These are phyloP conservation scores for Gonium pectorale DNA, from an alignment of 139 green algal species.

Conservation along the genomic window DNA sequence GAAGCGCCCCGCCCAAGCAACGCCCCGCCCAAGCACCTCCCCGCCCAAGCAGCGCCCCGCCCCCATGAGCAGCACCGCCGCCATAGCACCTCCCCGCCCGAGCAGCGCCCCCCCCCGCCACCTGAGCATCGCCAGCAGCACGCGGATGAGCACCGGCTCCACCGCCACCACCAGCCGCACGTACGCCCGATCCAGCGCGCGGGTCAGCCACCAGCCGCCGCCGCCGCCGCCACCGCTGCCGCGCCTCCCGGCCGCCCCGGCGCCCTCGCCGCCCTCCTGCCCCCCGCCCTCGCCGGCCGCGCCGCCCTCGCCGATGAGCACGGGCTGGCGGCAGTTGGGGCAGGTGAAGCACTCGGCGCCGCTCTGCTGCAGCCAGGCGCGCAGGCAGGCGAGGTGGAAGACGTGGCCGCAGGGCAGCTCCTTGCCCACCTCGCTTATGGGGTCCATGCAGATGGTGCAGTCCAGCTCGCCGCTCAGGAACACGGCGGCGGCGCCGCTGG, in stretches of 20 bases:
- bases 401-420: constrained; percentile 63
- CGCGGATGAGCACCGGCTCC: constrained; percentile 14
- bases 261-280: neutral
- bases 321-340: constrained; percentile 64
- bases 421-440: constrained; percentile 35
- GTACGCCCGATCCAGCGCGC: neutral
- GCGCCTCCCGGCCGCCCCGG: no score
- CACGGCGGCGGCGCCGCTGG: neutral
- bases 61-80: constrained; percentile 11
- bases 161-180: constrained; percentile 13
- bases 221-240: neutral
- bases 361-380: constrained; percentile 75
- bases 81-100: no score
- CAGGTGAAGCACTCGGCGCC: constrained; percentile 67
- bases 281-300: neutral
- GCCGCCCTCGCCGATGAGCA: neutral
- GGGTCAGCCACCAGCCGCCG: neutral
- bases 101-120: neutral
- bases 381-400: constrained; percentile 73
- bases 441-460: constrained; percentile 43
- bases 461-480: neutral
- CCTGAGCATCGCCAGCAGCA: neutral
- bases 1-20: no score
- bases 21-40: no score
- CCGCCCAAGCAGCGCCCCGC: neutral